phyloP scores from a whole-genome alignment of 2,329 filamentous ascomycete genomes.

The Hypoxylon sp. region DNA sequence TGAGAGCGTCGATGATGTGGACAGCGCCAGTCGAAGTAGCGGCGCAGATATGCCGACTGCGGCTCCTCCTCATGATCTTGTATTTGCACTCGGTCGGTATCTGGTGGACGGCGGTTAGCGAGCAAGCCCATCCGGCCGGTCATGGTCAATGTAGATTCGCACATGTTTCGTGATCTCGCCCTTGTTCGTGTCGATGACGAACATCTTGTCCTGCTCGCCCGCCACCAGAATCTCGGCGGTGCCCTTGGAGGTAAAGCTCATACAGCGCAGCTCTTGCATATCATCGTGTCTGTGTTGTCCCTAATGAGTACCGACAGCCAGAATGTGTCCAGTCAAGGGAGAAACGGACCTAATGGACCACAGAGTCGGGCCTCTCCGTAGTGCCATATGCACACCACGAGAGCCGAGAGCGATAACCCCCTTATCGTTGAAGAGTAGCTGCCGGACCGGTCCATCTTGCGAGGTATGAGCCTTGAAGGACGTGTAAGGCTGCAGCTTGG shows the following conservation, averaged over 20 bases:
- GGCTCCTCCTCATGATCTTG: constrained; percentile 88
- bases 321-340: background rate
- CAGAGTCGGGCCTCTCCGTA: constrained; percentile 79
- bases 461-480: constrained; percentile 82
- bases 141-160: constrained; percentile 27
- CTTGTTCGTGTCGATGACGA: constrained; percentile 74
- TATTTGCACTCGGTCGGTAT: constrained; percentile 79
- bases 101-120: constrained; percentile 53
- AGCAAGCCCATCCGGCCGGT: background rate
- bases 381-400: constrained; percentile 87
- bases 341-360: constrained; percentile 78
- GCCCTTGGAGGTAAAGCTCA: constrained; percentile 91
- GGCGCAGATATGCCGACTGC: constrained; percentile 88
- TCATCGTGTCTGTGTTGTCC: constrained; percentile 64
- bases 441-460: constrained; percentile 80
- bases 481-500: constrained; percentile 86
- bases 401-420: constrained; percentile 87
- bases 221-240: constrained; percentile 86
- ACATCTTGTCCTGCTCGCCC: constrained; percentile 86
- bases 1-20: constrained; percentile 83
- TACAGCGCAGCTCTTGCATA: constrained; percentile 89
- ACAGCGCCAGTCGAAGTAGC: constrained; percentile 84
- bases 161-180: constrained; percentile 75
- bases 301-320: constrained; percentile 17
- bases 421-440: constrained; percentile 89